Evolutionary conservation across 768 basidiomycete species (phyloP).

Genomic region (Hericium erinaceus): DNA sequence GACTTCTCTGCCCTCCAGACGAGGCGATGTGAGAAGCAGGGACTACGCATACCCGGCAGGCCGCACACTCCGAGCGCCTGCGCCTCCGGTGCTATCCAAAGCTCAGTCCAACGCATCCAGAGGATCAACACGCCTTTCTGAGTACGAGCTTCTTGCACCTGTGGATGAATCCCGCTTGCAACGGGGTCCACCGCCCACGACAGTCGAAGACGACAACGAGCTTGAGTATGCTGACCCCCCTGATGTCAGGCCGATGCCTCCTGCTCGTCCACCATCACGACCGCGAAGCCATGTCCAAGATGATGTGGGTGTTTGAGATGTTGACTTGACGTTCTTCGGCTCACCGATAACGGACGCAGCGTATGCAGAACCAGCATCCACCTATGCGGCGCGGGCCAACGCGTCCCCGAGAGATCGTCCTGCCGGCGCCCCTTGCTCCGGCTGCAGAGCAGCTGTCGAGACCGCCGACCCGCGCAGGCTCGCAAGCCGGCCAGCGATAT

Average conservation of each 20-base stretch:
- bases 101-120: conserved; percentile 6
- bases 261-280: background rate
- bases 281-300: background rate
- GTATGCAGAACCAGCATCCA: background rate
- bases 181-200: background rate
- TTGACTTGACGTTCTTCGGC: too few species aligned
- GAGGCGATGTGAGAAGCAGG: background rate
- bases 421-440: conserved; percentile 9
- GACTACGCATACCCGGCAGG: background rate
- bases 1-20: background rate
- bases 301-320: too few species aligned
- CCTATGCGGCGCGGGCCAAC: background rate
- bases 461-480: background rate
- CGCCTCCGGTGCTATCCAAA: conserved; percentile 2
- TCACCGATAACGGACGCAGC: background rate
- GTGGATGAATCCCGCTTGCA: conserved; percentile 1
- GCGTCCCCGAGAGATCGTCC: conserved; percentile 6
- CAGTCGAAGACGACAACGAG: conserved; percentile 6
- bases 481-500: background rate
- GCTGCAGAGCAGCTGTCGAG: conserved; percentile 1
- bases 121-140: conserved; percentile 12
- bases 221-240: conserved; percentile 7
- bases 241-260: background rate
- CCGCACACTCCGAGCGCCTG: background rate
- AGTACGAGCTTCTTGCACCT: conserved; percentile 13